Conservation (phyloP, 2,329 filamentous ascomycete genomes). For the Ascochyta fabae region DNA sequence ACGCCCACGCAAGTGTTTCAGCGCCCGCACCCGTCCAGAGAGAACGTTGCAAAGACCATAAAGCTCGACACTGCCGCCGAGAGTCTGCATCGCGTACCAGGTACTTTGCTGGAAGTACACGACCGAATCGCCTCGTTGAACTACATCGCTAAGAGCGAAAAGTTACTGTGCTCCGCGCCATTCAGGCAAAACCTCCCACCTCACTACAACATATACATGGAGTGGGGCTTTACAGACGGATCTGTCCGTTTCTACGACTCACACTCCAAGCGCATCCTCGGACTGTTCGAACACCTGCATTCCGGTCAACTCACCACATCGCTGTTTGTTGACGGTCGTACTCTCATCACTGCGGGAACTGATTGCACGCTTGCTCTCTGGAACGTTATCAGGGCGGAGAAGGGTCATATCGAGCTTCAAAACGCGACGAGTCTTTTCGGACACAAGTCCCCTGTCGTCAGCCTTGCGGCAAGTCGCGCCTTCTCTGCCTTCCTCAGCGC, state of each 20-base stretch:
- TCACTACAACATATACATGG: constrained; percentile 85
- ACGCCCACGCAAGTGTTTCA: constrained; percentile 95
- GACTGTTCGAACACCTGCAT: constrained; percentile 92
- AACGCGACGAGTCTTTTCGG: constrained; percentile 85
- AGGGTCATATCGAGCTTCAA: constrained; percentile 72
- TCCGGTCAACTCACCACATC: constrained; percentile 86
- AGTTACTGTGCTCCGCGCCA: constrained; percentile 80
- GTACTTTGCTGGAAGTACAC: constrained; percentile 75
- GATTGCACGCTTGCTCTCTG: constrained; percentile 92
- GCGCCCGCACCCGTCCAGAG: constrained; percentile 77
- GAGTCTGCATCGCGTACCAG: constrained; percentile 76
- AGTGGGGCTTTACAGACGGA: constrained; percentile 95
- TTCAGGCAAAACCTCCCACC: constrained; percentile 89
- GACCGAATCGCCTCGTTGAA: constrained; percentile 82
- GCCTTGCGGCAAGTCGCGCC: constrained; percentile 82
- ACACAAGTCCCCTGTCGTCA: constrained; percentile 82
- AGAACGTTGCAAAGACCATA: constrained; percentile 68
- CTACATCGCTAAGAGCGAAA: constrained; percentile 80
- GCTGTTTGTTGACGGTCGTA: constrained; percentile 86
- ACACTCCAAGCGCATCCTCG: constrained; percentile 81
- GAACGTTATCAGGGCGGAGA: constrained; percentile 71
- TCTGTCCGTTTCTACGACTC: constrained; percentile 89
- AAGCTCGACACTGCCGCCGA: constrained; percentile 81
- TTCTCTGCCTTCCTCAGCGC: constrained; percentile 89
- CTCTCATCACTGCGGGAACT: constrained; percentile 87